Conservation (phyloP, 2,329 filamentous ascomycete species). For the Epichloe hybrida region DNA sequence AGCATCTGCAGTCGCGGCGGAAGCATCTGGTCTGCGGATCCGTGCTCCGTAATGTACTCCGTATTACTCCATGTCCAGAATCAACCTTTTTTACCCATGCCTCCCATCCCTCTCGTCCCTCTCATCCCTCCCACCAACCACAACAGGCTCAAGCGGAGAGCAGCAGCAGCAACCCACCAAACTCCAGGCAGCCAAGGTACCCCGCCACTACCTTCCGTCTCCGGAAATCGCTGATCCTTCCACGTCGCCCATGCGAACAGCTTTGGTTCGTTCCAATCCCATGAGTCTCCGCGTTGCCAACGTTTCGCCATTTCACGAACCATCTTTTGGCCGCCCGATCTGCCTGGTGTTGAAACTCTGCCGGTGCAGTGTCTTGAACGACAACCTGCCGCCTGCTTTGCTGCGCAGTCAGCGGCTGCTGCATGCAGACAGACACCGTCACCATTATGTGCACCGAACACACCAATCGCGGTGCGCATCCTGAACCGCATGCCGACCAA, state of each 20-base stretch:
- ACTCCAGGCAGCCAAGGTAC: too few species aligned
- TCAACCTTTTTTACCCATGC: too few species aligned
- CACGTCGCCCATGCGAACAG: too few species aligned
- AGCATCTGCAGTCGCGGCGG: not conserved
- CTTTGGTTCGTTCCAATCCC: too few species aligned
- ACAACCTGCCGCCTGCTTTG: slow-evolving; percentile 1
- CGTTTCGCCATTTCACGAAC: not conserved
- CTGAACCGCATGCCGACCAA: slow-evolving; percentile 4
- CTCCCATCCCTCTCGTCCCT: too few species aligned
- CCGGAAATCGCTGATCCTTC: too few species aligned
- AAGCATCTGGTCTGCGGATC: not conserved
- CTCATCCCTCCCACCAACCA: too few species aligned
- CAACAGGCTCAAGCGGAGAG: too few species aligned
- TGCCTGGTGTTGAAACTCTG: not conserved
- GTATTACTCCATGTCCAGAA: not conserved
- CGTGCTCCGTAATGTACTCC: too few species aligned
- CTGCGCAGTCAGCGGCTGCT: slow-evolving; percentile 1
- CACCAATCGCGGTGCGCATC: not conserved
- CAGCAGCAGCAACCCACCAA: too few species aligned
- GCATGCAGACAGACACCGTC: slow-evolving; percentile 4
- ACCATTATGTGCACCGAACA: not conserved
- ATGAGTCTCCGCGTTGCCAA: too few species aligned
- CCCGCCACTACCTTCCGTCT: too few species aligned
- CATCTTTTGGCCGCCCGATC: not conserved
- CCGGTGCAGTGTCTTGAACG: not conserved